Evolutionary conservation across 305 asterid genomes (phyloP).

Genomic region (Fraxinus paxiana): DNA sequence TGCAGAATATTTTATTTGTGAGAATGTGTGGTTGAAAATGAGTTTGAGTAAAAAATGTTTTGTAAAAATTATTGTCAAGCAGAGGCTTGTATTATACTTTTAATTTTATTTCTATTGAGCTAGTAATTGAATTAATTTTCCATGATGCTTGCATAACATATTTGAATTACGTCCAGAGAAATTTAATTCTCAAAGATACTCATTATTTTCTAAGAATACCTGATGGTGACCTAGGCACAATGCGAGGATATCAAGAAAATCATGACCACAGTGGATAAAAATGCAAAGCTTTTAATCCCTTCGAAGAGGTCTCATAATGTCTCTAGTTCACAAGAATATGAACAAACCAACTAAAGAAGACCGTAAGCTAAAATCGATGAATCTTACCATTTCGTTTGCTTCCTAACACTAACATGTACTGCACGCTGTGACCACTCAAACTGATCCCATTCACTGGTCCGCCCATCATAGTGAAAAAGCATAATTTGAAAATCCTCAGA

Average conservation of each 20-base stretch:
- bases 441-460: slow-evolving; percentile 76
- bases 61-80: neutral
- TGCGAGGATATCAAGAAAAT: neutral
- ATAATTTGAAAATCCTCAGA: slow-evolving; percentile 77
- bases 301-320: slow-evolving; percentile 1
- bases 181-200: neutral
- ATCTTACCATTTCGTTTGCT: slow-evolving; percentile 79
- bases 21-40: neutral
- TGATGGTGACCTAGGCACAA: neutral
- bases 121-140: neutral
- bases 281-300: neutral
- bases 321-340: neutral
- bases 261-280: slow-evolving; percentile 1
- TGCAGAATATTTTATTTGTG: neutral
- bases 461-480: slow-evolving; percentile 88
- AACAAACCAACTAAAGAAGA: slow-evolving; percentile 15
- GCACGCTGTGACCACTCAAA: slow-evolving; percentile 82
- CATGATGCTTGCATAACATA: neutral
- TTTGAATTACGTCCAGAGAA: slow-evolving; percentile 1
- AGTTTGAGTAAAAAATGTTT: neutral
- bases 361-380: slow-evolving; percentile 10
- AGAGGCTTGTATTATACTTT: neutral
- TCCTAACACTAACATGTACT: slow-evolving; percentile 68
- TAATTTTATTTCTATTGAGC: neutral
- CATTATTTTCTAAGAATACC: neutral